phyloP scores from a whole-genome alignment of 2,329 filamentous ascomycete genomes.

The Fusarium pseudograminearum region DNA sequence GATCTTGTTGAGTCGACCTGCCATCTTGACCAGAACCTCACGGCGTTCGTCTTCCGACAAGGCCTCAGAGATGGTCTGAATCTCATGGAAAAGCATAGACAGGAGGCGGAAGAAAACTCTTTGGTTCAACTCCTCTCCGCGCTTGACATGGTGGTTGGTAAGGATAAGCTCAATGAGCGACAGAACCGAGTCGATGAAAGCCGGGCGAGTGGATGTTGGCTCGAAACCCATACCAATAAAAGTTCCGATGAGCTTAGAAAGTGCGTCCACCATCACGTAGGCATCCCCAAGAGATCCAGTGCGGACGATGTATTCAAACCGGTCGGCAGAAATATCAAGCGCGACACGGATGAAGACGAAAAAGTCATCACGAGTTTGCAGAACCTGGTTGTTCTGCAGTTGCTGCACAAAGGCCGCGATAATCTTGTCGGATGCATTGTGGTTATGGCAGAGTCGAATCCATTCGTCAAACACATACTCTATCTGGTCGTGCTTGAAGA shows the following conservation, averaged over 20 bases:
- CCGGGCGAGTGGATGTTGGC: constrained; percentile 71
- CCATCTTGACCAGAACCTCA: constrained; percentile 79
- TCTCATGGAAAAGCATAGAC: constrained; percentile 82
- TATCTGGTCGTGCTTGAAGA: constrained; percentile 80
- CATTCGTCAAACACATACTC: constrained; percentile 98
- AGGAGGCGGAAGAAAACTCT: constrained; percentile 93
- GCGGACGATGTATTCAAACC: constrained; percentile 79
- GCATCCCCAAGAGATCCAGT: constrained; percentile 69
- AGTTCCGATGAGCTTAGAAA: constrained; percentile 82
- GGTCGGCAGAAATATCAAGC: constrained; percentile 81
- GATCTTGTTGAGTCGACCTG: constrained; percentile 76
- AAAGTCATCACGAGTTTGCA: constrained; percentile 81
- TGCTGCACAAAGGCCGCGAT: constrained; percentile 84
- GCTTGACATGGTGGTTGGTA: constrained; percentile 85
- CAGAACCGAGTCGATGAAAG: constrained; percentile 82
- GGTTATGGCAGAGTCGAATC: constrained; percentile 83
- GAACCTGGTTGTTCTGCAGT: constrained; percentile 78
- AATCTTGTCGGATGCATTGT: constrained; percentile 79
- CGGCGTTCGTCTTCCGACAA: constrained; percentile 70
- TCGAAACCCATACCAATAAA: constrained; percentile 80
- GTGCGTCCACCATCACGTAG: constrained; percentile 77
- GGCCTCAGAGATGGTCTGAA: constrained; percentile 70
- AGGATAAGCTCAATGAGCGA: constrained; percentile 83
- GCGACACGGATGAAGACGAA: constrained; percentile 83
- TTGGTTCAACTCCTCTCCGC: constrained; percentile 85